phyloP scores from a whole-genome alignment of 116 monocot genomes.

The Posidonia oceanica region DNA sequence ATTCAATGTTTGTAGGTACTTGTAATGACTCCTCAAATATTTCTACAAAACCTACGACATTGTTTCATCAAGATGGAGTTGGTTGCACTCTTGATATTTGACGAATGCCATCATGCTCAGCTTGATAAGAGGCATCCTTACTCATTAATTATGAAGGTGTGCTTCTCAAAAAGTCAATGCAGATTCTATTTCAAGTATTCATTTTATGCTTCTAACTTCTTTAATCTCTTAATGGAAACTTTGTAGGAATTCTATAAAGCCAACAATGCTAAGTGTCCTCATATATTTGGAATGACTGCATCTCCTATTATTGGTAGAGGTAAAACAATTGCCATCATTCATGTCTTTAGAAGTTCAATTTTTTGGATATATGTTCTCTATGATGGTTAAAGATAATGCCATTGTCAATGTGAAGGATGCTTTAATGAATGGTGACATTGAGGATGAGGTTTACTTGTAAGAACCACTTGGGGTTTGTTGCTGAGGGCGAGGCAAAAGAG shows the following conservation, averaged over 20 bases:
- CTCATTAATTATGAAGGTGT: constrained; percentile 95
- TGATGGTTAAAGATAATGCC: too few species aligned
- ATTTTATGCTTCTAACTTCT: not conserved
- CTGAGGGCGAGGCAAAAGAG: too few species aligned
- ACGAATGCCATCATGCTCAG: constrained; percentile 99
- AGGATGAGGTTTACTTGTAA: too few species aligned
- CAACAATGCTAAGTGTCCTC: constrained; percentile 29
- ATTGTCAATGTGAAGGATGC: too few species aligned
- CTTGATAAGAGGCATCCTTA: constrained; percentile 75
- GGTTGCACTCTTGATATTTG: constrained; percentile 82
- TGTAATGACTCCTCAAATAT: constrained; percentile 94
- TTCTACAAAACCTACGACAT: constrained; percentile 69
- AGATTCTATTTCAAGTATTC: not conserved
- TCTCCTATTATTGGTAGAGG: constrained; percentile 96
- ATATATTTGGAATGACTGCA: constrained; percentile 97
- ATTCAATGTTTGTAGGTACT: constrained; percentile 45
- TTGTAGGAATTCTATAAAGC: constrained; percentile 70
- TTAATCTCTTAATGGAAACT: not conserved
- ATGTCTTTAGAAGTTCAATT: not conserved
- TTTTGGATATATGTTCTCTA: not conserved
- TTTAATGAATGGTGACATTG: too few species aligned
- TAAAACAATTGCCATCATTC: constrained; percentile 10
- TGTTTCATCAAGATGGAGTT: constrained; percentile 77
- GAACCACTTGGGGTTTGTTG: too few species aligned
- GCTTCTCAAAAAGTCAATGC: not conserved